Evolutionary conservation across 331 rosid species (phyloP).

Genomic region (Malus hybrid): DNA sequence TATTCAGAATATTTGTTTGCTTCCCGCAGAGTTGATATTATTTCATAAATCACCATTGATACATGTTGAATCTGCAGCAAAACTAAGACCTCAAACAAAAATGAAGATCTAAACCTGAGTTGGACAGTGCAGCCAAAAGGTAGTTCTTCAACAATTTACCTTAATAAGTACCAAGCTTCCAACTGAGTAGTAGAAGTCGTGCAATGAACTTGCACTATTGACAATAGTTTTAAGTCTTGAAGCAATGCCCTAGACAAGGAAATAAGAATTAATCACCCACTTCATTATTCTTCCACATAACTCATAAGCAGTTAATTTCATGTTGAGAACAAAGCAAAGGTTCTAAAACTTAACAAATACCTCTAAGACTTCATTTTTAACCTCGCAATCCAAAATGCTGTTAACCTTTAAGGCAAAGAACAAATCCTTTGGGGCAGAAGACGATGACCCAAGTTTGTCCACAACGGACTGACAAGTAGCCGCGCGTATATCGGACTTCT

Average conservation of each 20-base stretch:
- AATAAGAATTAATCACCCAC: slow-evolving; percentile 17
- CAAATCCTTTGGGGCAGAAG: slow-evolving; percentile 54
- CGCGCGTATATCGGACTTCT: slow-evolving; percentile 39
- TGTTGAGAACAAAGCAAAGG: slow-evolving; percentile 14
- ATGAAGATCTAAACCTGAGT: not conserved
- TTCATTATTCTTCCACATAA: not conserved
- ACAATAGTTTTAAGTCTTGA: slow-evolving; percentile 48
- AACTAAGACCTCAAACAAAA: not conserved
- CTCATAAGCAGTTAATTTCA: slow-evolving; percentile 6
- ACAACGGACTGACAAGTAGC: slow-evolving; percentile 49
- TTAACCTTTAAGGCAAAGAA: slow-evolving; percentile 67
- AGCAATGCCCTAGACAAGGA: slow-evolving; percentile 46
- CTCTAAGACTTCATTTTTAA: slow-evolving; percentile 45
- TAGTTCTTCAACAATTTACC: slow-evolving; percentile 33
- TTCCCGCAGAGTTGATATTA: not conserved
- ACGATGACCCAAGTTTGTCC: slow-evolving; percentile 50
- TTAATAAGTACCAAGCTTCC: slow-evolving; percentile 70
- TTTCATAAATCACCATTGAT: not conserved
- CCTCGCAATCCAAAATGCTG: slow-evolving; percentile 54
- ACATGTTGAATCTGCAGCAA: not conserved
- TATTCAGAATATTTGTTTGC: not conserved
- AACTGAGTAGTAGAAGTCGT: slow-evolving; percentile 62
- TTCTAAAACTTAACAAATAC: slow-evolving; percentile 23
- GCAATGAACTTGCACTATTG: slow-evolving; percentile 59
- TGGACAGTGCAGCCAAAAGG: not conserved